Conservation (phyloP, 164 flowering plant genomes). For the Brasenia schreberi region DNA sequence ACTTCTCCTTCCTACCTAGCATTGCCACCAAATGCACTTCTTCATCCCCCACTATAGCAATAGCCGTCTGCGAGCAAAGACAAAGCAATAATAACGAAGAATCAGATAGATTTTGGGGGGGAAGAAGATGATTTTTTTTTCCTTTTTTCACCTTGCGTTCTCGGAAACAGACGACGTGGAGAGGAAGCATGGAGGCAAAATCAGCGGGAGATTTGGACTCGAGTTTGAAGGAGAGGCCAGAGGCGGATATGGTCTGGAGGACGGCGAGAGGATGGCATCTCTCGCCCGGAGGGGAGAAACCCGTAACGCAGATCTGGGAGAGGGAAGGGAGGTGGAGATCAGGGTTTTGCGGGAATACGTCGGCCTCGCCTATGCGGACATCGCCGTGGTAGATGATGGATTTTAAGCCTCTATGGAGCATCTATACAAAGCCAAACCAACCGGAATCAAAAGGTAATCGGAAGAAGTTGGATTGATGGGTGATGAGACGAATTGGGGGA, state of each 20-base stretch:
- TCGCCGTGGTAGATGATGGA: constrained; percentile 59
- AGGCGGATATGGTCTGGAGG: constrained; percentile 66
- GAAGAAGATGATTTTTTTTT: not conserved
- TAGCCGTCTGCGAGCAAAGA: constrained; percentile 56
- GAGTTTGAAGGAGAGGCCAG: constrained; percentile 69
- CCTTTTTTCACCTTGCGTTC: constrained; percentile 42
- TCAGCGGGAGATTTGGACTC: constrained; percentile 35
- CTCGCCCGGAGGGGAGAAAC: constrained; percentile 51
- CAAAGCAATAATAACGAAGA: not conserved
- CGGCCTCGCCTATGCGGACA: constrained; percentile 56
- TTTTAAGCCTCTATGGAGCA: constrained; percentile 70
- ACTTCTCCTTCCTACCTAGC: constrained; percentile 71
- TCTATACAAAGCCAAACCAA: constrained; percentile 8
- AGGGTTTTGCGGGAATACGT: constrained; percentile 28
- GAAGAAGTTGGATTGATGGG: too few relatives aligned
- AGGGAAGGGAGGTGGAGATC: constrained; percentile 48
- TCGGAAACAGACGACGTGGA: constrained; percentile 54
- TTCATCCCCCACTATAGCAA: constrained; percentile 56
- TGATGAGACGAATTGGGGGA: not conserved
- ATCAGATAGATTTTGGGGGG: not conserved
- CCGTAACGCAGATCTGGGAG: constrained; percentile 61
- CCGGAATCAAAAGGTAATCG: too few relatives aligned
- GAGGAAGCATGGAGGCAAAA: constrained; percentile 39
- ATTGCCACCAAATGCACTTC: constrained; percentile 94
- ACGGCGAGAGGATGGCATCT: constrained; percentile 75